Evolutionary conservation across 192 early-diverging fungal species (phyloP), one percentile per base, ranked within the genome.

Genomic region (Coemansia sp.): DNA sequence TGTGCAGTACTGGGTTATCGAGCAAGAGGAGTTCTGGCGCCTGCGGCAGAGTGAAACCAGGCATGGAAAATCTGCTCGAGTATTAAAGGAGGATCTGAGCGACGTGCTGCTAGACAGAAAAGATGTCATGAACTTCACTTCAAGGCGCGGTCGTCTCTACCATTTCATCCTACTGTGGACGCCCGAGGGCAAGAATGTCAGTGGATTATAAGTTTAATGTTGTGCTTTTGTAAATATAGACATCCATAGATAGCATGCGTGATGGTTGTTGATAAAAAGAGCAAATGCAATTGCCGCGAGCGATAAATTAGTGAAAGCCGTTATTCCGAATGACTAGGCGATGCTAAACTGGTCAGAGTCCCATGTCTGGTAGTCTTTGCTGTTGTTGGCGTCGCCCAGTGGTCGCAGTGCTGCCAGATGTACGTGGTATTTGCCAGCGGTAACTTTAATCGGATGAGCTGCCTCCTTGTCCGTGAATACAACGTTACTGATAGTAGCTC

Each of bases 1-100:
- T 14, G 70, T 82, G 11, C 74, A 76, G 48, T 82, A 82, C 34
- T 82, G 79, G 79, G 70, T 82, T 7, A 39, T 82, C 25, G 79
- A 82, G 37, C 79, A 82, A n/a, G 79, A 82, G 41, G 79, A 82
- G 52, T 82, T 62, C 28, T 82, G 79, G 79, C 42, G 60, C n/a
- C 60, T 73, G 62, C 58, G 47, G 8, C 53, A 70, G 16, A 48
- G 16, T 7, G 70, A 82, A 20, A 25, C 36, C 12, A 62, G 61
- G n/a, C 62, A 39, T 37, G 31, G 58, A 0, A 31, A 53, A 9
- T 38, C 21, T 6, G 20, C 31, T 0, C 65, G 36, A 5, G 21
- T 41, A 21, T 33, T 41, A 18, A 52, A 52, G 12, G 61, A 57
- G 7, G 62, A 64, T 6, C 11, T 43, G 8, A 57, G 56, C 26